Evolutionary conservation across 768 basidiomycete genomes (phyloP).

Genomic region (Psilocybe tampanensis): DNA sequence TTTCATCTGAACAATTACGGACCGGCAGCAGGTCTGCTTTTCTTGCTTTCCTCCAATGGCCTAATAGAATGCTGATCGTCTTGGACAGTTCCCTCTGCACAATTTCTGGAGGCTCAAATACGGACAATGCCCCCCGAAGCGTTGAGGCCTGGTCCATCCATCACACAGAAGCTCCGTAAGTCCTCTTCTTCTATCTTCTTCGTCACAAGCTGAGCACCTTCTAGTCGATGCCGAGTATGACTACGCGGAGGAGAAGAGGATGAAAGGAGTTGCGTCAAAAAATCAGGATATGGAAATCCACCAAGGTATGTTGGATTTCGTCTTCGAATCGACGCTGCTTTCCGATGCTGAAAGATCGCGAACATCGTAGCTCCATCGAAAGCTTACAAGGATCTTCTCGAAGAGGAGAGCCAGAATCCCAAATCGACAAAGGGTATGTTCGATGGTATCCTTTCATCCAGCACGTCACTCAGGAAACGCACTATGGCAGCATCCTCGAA

Average conservation of each 20-base stretch:
- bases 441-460: not conserved
- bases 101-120: constrained; percentile 25
- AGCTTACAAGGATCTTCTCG: constrained; percentile 2
- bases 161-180: not conserved
- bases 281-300: not conserved
- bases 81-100: constrained; percentile 25
- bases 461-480: not conserved
- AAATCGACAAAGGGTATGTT: constrained; percentile 16
- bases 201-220: not conserved
- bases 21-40: constrained; percentile 25
- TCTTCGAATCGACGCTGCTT: not conserved
- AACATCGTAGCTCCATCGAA: not conserved
- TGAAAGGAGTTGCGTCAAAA: constrained; percentile 5
- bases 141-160: not conserved
- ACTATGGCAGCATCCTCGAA: not conserved
- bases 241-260: constrained; percentile 14
- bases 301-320: constrained; percentile 13
- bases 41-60: constrained; percentile 5
- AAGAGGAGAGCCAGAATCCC: not conserved
- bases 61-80: constrained; percentile 3
- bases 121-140: constrained; percentile 4
- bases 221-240: constrained; percentile 10
- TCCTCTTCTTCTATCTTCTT: not conserved
- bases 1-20: constrained; percentile 20
- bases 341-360: not conserved